These are phyloP conservation scores for Rhizopogon vulgaris DNA, from an alignment of 768 basidiomycete species.

Conservation along the genomic window DNA sequence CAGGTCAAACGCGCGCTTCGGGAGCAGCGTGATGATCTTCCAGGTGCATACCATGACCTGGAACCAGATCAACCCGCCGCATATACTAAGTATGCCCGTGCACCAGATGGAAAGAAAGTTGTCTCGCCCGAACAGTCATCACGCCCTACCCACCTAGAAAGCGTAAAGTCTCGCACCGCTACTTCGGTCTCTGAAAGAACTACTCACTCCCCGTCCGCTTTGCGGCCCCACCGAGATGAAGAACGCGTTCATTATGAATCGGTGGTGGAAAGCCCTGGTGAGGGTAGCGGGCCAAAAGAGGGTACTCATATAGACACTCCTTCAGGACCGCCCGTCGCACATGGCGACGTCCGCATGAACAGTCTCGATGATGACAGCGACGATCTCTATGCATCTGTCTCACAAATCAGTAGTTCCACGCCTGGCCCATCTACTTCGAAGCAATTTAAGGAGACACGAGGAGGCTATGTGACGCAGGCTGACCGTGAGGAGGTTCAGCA, in stretches of 20 bases:
- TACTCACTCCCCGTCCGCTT: not conserved
- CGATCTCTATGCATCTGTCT: not conserved
- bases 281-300: not conserved
- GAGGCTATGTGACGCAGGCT: too few relatives aligned
- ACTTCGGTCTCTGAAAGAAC: not conserved
- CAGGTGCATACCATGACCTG: too few relatives aligned
- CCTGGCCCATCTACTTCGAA: not conserved
- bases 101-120: not conserved
- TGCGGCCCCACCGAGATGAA: not conserved
- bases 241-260: not conserved
- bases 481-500: not conserved
- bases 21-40: not conserved
- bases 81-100: not conserved
- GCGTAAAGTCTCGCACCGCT: not conserved
- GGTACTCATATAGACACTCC: not conserved
- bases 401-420: too few relatives aligned
- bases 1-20: not conserved
- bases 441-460: too few relatives aligned
- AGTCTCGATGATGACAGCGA: not conserved
- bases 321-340: not conserved
- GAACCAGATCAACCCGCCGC: not conserved
- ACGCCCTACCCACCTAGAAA: too few relatives aligned
- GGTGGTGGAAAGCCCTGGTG: not conserved
- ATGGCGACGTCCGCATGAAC: not conserved
- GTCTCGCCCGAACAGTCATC: not conserved